Evolutionary conservation across 352 stramenopile genomes (phyloP), one percentile per base, ranked within the genome.

Genomic region (Pythium aphanidermatum): DNA sequence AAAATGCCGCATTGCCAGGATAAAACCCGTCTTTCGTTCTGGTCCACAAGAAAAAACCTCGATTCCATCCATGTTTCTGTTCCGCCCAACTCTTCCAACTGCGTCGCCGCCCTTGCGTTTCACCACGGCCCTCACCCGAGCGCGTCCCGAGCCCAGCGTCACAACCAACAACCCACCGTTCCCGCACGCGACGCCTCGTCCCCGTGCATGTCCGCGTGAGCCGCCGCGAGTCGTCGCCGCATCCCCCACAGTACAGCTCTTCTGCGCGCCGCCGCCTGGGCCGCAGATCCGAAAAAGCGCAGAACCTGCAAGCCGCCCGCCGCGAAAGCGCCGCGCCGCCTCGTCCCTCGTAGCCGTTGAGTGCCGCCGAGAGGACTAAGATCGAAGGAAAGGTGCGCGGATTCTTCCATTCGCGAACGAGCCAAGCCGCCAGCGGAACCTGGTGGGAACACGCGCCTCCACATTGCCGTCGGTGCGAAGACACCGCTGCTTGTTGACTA

Each of bases 271-370:
- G n/a, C n/a, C n/a, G 28, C 28, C 9, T 33, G 28, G 14, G 28
- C 9, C 23, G 37, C 52, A 67, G 37, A 71, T 56, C 42, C 62
- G 62, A 71, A 71, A 59, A 71, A 71, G 62, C 62, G 35, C 36
- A 60, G 62, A 71, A 70, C 60, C 61, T 53, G 42, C 60, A 42
- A 33, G 35, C 46, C 41, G 48, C 29, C 29, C 32, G 47, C 54
- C 39, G 29, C 47, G 60, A 58, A 58, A 49, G 47, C 58, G 58
- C 47, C 41, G 35, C 36, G 46, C 27, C 33, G 26, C 39, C 27
- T 24, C 41, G 32, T 26, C 33, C 10, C 31, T 13, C n/a, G n/a
- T n/a, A n/a, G n/a, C n/a, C n/a, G n/a, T n/a, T n/a, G n/a, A n/a
- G n/a, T n/a, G n/a, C n/a, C n/a, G n/a, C n/a, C n/a, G 27, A 39